These are phyloP conservation scores for Calocybe gangraenosa DNA, from an alignment of 768 basidiomycete species.

Conservation along the genomic window DNA sequence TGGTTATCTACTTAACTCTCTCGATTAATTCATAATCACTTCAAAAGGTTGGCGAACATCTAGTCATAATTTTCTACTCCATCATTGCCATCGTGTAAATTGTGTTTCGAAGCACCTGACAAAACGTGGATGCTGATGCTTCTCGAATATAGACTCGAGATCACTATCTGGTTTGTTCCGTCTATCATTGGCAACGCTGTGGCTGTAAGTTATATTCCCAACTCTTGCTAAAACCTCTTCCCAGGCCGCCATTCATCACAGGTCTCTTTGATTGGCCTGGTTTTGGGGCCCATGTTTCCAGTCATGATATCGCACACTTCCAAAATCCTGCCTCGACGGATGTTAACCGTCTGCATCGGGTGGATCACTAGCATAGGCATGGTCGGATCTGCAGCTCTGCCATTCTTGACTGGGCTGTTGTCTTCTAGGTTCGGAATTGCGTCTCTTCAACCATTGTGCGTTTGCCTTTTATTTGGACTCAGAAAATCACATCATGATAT, in stretches of 20 bases:
- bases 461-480: not conserved
- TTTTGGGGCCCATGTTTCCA: slow-evolving; percentile 55
- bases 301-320: slow-evolving; percentile 32
- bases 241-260: slow-evolving; percentile 1
- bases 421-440: slow-evolving; percentile 13
- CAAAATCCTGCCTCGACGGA: slow-evolving; percentile 29
- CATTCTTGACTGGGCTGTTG: slow-evolving; percentile 15
- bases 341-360: slow-evolving; percentile 39
- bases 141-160: slow-evolving; percentile 31
- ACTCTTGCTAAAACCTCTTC: not conserved
- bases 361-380: slow-evolving; percentile 36
- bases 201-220: slow-evolving; percentile 23
- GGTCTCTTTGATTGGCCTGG: slow-evolving; percentile 43
- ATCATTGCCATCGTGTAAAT: slow-evolving; percentile 29
- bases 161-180: slow-evolving; percentile 51
- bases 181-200: slow-evolving; percentile 48
- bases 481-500: not conserved
- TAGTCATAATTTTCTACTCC: slow-evolving; percentile 28
- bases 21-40: not conserved
- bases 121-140: not conserved
- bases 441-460: slow-evolving; percentile 15
- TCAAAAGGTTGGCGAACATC: slow-evolving; percentile 27
- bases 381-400: slow-evolving; percentile 20
- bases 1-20: not conserved
- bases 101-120: not conserved